These are phyloP conservation scores for Barnettozyma sucrosica DNA, from an alignment of 805 yeast species.

Conservation along the genomic window DNA sequence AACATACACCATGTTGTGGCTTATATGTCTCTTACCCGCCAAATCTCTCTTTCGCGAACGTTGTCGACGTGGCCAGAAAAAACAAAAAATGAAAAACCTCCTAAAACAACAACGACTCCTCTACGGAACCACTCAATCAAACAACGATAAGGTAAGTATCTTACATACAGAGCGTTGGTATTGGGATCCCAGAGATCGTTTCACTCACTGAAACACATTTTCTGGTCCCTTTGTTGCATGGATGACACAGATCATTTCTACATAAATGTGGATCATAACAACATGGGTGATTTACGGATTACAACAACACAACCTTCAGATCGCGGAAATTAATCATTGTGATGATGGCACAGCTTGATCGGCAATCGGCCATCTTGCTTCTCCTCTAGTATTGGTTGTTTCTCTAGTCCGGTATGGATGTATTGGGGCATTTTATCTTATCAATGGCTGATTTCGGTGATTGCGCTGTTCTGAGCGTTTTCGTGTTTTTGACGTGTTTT, in stretches of 20 bases:
- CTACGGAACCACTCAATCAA: background rate
- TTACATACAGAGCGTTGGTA: background rate
- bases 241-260: background rate
- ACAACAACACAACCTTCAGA: background rate
- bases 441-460: background rate
- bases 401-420: background rate
- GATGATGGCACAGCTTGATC: no score
- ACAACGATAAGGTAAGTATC: conserved; percentile 3
- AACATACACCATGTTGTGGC: no score
- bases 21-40: background rate
- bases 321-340: background rate
- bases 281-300: background rate
- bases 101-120: background rate
- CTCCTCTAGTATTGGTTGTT: background rate
- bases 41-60: conserved; percentile 8
- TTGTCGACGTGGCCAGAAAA: conserved; percentile 14
- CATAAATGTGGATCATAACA: background rate
- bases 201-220: background rate
- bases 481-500: conserved; percentile 1
- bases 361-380: no score
- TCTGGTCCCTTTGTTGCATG: background rate
- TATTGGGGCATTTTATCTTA: background rate
- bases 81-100: conserved; percentile 2
- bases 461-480: background rate
- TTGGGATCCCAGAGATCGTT: background rate